These are phyloP conservation scores for Pythium scleroteichum DNA, from an alignment of 352 stramenopile species.

Conservation along the genomic window DNA sequence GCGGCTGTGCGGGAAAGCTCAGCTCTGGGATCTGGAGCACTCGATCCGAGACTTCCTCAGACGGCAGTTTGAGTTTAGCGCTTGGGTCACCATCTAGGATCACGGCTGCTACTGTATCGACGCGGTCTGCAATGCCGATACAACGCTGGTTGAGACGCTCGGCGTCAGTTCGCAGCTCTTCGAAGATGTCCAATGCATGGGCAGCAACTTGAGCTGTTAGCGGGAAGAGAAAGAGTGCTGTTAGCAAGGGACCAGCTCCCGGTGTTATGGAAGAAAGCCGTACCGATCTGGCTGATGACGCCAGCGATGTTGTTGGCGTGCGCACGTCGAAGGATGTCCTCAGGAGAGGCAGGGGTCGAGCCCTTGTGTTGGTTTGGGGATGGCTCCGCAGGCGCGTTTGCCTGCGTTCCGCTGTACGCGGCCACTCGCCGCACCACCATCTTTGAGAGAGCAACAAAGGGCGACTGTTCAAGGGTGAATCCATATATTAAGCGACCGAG, in stretches of 20 bases:
- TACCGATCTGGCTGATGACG: constrained; percentile 57
- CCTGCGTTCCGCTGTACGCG: constrained; percentile 17
- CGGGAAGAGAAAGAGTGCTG: neutral
- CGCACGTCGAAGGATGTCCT: constrained; percentile 50
- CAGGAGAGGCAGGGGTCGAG: constrained; percentile 11
- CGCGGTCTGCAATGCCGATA: constrained; percentile 30
- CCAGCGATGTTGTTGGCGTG: constrained; percentile 47
- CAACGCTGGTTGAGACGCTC: constrained; percentile 33
- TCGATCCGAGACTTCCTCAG: constrained; percentile 28
- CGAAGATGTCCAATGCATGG: constrained; percentile 53
- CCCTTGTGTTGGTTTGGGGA: constrained; percentile 6
- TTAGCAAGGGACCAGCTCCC: no score
- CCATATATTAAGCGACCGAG: constrained; percentile 56
- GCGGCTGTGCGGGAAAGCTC: constrained; percentile 3
- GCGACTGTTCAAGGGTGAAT: neutral
- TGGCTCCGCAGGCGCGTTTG: neutral
- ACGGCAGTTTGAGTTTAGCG: constrained; percentile 19
- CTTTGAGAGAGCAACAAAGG: neutral
- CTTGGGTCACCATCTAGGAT: constrained; percentile 30
- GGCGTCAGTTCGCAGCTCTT: constrained; percentile 34
- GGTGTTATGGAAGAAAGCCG: neutral
- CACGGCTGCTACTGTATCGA: constrained; percentile 30
- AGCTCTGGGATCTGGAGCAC: constrained; percentile 26
- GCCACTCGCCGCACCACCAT: constrained; percentile 21
- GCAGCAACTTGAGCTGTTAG: constrained; percentile 43